Evolutionary conservation across 2,329 filamentous ascomycete genomes (phyloP).

Genomic region (Cercospora sojina): DNA sequence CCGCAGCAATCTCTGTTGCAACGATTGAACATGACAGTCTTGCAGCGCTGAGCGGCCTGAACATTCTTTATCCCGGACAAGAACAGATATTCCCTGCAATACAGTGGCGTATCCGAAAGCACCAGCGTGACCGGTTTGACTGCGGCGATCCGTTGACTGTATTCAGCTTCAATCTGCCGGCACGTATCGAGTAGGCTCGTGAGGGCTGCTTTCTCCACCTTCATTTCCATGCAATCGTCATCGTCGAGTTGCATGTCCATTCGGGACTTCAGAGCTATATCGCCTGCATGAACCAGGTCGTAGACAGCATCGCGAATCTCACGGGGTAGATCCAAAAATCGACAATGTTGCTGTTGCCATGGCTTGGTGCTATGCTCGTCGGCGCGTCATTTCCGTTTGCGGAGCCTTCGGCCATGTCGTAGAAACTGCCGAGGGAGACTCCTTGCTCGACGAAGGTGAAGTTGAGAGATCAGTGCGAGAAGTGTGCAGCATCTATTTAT

Average conservation of each 20-base stretch:
- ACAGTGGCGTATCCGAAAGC: background rate
- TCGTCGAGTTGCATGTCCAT: background rate
- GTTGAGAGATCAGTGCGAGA: background rate
- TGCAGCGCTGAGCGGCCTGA: background rate
- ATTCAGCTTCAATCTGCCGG: background rate
- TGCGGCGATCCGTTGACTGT: background rate
- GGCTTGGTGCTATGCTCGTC: background rate
- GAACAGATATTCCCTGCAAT: background rate
- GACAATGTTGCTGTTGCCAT: background rate
- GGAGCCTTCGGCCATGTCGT: background rate
- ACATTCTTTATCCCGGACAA: background rate
- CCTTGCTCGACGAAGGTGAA: background rate
- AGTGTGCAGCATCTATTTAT: background rate
- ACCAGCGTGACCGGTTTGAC: background rate
- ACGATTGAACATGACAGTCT: background rate
- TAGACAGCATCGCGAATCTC: background rate
- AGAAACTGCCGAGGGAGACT: background rate
- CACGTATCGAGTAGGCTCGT: background rate
- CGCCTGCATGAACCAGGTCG: background rate
- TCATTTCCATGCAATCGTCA: background rate
- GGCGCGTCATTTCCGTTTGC: background rate
- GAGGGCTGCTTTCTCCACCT: background rate
- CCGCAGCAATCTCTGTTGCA: background rate
- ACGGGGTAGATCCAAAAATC: background rate
- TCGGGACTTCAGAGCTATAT: background rate